Evolutionary conservation across 495 filamentous ascomycete genomes (phyloP).

Genomic region (Saxophila tyrrhenica): DNA sequence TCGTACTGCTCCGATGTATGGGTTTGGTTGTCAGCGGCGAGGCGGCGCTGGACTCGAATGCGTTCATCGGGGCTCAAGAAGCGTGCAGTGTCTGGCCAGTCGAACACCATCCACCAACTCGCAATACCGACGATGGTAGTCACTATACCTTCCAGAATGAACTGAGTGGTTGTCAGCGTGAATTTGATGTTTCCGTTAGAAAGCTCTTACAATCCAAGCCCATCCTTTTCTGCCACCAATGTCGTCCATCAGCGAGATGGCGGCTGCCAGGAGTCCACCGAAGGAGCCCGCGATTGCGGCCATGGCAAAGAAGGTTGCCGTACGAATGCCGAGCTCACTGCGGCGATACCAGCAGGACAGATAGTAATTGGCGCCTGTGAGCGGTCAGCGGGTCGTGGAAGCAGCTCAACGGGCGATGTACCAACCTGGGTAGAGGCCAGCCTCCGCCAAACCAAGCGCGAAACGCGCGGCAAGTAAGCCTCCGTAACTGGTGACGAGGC

Average conservation of each 20-base stretch:
- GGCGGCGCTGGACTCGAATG: slow-evolving; percentile 57
- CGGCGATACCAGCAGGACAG: slow-evolving; percentile 81
- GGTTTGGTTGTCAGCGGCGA: slow-evolving; percentile 65
- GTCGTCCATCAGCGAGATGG: slow-evolving; percentile 64
- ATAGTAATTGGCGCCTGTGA: slow-evolving; percentile 82
- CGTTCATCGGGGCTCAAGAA: slow-evolving; percentile 68
- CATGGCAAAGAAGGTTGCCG: slow-evolving; percentile 85
- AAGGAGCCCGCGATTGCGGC: slow-evolving; percentile 78
- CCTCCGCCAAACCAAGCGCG: slow-evolving; percentile 77
- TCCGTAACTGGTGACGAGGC: slow-evolving; percentile 62
- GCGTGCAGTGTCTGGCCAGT: slow-evolving; percentile 60
- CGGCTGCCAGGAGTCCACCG: slow-evolving; percentile 70
- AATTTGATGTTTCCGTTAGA: slow-evolving; percentile 57
- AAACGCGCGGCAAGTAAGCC: slow-evolving; percentile 75
- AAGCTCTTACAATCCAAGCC: slow-evolving; percentile 83
- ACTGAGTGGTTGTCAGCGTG: slow-evolving; percentile 26
- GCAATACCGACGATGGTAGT: slow-evolving; percentile 62
- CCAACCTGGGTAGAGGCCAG: slow-evolving; percentile 36
- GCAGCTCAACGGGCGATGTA: not conserved
- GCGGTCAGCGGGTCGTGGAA: not conserved
- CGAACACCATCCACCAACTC: slow-evolving; percentile 78
- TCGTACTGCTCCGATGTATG: slow-evolving; percentile 74
- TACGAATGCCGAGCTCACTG: slow-evolving; percentile 62
- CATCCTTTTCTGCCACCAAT: slow-evolving; percentile 57
- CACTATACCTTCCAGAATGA: slow-evolving; percentile 61